Conservation (phyloP, 345 rosid genomes). For the Populus deltoides region DNA sequence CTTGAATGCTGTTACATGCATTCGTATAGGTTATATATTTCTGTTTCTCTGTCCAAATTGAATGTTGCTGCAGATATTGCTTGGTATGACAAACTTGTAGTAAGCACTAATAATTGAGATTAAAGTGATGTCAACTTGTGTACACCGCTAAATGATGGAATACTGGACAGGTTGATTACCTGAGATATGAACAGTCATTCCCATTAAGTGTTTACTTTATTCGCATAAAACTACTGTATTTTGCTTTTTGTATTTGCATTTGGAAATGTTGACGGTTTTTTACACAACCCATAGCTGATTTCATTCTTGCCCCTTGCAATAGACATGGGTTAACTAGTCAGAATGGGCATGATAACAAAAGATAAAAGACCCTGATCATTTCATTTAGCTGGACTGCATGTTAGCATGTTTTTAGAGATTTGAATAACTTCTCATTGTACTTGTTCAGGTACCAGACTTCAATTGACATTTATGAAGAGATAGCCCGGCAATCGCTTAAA, state of each 20-base stretch:
- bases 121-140: neutral
- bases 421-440: conserved; percentile 22
- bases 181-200: neutral
- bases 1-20: neutral
- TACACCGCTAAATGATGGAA: neutral
- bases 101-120: neutral
- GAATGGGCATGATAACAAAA: neutral
- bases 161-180: neutral
- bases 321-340: neutral
- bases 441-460: conserved; percentile 76
- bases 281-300: neutral
- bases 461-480: conserved; percentile 83
- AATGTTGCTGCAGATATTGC: neutral
- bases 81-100: neutral
- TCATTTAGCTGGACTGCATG: neutral
- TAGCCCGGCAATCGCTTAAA: conserved; percentile 67
- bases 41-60: neutral
- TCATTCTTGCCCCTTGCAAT: neutral
- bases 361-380: neutral
- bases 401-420: neutral
- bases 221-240: neutral
- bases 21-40: neutral
- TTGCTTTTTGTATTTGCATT: neutral
- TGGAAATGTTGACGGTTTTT: neutral
- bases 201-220: neutral